Percentiles rank a stretch among this genome's conserved stretches.
These are phyloP conservation scores for Phytophthora ohioensis DNA, from an alignment of 352 stramenopile species.

Conservation along the genomic window DNA sequence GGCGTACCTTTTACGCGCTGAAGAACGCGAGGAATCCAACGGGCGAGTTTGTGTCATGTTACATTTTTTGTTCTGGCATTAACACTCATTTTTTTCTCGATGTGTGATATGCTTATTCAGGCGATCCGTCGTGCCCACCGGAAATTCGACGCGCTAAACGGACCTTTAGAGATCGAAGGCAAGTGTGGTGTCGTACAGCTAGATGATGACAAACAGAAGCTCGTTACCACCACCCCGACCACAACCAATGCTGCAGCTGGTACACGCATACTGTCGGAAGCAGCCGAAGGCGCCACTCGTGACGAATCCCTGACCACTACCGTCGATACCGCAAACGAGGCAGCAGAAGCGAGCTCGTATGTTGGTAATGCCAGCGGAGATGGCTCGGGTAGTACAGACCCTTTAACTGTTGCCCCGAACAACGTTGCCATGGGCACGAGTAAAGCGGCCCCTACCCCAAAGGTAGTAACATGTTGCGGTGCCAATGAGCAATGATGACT, in stretches of 20 bases:
- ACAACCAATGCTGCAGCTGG: neutral
- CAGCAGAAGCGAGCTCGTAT: too few relatives aligned
- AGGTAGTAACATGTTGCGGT: neutral
- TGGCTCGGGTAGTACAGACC: too few relatives aligned
- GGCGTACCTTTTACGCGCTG: neutral
- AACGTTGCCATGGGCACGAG: too few relatives aligned
- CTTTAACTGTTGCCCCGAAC: too few relatives aligned
- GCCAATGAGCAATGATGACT: neutral
- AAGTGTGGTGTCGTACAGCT: neutral
- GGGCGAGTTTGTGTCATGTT: neutral
- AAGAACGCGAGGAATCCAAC: conserved; percentile 11
- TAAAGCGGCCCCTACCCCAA: too few relatives aligned
- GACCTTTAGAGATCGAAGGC: neutral
- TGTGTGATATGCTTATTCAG: neutral
- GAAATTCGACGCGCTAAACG: neutral
- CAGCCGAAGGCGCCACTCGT: neutral
- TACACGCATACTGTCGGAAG: neutral
- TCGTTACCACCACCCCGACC: too few relatives aligned
- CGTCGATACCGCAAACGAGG: too few relatives aligned
- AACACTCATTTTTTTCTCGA: neutral
- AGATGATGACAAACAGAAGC: neutral
- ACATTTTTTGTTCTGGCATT: neutral
- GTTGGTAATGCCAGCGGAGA: too few relatives aligned
- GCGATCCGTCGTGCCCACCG: neutral
- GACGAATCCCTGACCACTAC: neutral